phyloP scores from a whole-genome alignment of 2,329 filamentous ascomycete species.

The Diaporthe ilicicola region DNA sequence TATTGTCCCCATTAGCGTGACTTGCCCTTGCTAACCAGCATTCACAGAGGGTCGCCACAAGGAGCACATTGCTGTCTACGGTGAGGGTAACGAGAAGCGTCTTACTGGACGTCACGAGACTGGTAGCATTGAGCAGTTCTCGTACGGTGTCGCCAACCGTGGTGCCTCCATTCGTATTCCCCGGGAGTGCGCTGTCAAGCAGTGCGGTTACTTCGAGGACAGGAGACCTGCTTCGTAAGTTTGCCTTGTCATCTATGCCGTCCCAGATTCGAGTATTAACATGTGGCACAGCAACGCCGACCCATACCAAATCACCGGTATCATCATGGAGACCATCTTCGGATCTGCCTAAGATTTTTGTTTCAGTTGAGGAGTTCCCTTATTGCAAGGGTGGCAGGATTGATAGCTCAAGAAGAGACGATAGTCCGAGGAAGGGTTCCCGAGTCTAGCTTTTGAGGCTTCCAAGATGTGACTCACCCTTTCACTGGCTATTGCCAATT shows the following conservation, averaged over 20 bases:
- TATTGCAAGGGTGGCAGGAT: not conserved
- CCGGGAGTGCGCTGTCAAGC: slow-evolving; percentile 82
- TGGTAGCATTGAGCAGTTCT: slow-evolving; percentile 90
- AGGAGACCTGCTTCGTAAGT: slow-evolving; percentile 54
- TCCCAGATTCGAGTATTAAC: slow-evolving; percentile 65
- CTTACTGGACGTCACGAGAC: slow-evolving; percentile 96
- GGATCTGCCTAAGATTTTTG: slow-evolving; percentile 40
- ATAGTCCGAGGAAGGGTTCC: too few species aligned
- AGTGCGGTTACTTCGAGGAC: slow-evolving; percentile 95
- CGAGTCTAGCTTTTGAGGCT: too few species aligned
- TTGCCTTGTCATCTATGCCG: slow-evolving; percentile 78
- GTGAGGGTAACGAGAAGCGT: slow-evolving; percentile 93
- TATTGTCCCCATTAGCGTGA: not conserved
- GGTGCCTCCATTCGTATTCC: slow-evolving; percentile 94
- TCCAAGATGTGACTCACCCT: too few species aligned
- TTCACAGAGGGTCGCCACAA: slow-evolving; percentile 68
- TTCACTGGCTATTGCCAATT: not conserved
- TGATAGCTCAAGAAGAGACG: not conserved
- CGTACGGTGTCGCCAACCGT: slow-evolving; percentile 94
- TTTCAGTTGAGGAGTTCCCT: not conserved
- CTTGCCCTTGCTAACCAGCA: not conserved
- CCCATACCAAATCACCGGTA: slow-evolving; percentile 83
- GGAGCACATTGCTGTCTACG: slow-evolving; percentile 58
- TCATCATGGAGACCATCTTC: slow-evolving; percentile 76
- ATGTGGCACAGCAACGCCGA: slow-evolving; percentile 70